Evolutionary conservation across 2,329 filamentous ascomycete genomes (phyloP).

Genomic region (Cladosporium sp.): DNA sequence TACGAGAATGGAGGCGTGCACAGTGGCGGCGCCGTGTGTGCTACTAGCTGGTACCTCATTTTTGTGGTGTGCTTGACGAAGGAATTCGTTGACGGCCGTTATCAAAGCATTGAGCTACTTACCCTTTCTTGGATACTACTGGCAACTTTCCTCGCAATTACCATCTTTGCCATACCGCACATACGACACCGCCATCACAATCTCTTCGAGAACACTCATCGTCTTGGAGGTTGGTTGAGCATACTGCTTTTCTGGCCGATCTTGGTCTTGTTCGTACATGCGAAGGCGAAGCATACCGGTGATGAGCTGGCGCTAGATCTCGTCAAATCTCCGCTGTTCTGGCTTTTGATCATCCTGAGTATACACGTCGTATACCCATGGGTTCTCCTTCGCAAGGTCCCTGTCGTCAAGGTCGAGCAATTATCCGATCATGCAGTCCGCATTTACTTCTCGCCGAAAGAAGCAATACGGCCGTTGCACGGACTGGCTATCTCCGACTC

Average conservation of each 20-base stretch:
- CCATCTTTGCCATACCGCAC: not conserved
- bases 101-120: not conserved
- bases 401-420: not conserved
- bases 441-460: not conserved
- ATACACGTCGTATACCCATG: not conserved
- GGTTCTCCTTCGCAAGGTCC: not conserved
- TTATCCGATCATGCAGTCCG: not conserved
- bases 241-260: not conserved
- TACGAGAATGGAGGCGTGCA: slow-evolving; percentile 32
- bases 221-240: not conserved
- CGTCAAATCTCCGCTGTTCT: not conserved
- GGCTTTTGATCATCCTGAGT: not conserved
- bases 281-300: not conserved
- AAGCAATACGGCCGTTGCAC: not conserved
- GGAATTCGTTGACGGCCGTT: not conserved
- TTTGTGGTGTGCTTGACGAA: not conserved
- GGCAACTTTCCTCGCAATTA: not conserved
- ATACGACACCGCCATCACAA: not conserved
- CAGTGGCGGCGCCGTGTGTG: slow-evolving; percentile 24
- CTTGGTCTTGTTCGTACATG: not conserved
- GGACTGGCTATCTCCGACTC: not conserved
- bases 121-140: not conserved
- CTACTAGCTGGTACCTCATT: slow-evolving; percentile 11
- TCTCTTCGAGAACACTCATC: not conserved
- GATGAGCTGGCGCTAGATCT: not conserved